Percentiles rank a stretch among this genome's conserved stretches.
Evolutionary conservation across 1,139 yeast genomes (phyloP).

Genomic region (Blastobotrys illinoisensis): DNA sequence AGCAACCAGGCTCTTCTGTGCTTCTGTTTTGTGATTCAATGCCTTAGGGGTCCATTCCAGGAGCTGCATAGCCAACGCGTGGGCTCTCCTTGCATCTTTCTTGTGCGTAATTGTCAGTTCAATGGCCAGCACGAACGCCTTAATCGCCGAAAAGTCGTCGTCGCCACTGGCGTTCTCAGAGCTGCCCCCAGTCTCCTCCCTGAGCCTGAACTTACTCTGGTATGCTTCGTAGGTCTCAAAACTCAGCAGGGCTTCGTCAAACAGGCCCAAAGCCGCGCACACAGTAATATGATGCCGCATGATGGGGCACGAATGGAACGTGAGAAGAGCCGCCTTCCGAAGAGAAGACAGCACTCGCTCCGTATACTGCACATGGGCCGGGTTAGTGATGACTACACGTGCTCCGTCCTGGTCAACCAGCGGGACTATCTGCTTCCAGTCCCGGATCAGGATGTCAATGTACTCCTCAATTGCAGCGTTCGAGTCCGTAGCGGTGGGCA

Average conservation of each 20-base stretch:
- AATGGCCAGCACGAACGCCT: constrained; percentile 23
- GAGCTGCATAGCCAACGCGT: constrained; percentile 24
- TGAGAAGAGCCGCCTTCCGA: constrained; percentile 37
- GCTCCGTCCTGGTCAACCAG: constrained; percentile 13
- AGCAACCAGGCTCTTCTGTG: constrained; percentile 11
- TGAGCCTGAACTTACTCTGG: constrained; percentile 35
- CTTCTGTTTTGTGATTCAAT: constrained; percentile 5
- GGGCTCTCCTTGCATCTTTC: constrained; percentile 20
- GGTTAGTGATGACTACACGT: constrained; percentile 19
- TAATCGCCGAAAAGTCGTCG: constrained; percentile 26
- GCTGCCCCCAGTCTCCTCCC: constrained; percentile 24
- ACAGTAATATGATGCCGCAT: constrained; percentile 37
- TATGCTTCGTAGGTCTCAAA: constrained; percentile 41
- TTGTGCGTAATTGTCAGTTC: constrained; percentile 19
- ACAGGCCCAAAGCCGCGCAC: constrained; percentile 28
- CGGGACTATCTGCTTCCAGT: constrained; percentile 18
- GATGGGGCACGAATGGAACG: constrained; percentile 45
- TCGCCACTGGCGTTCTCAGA: constrained; percentile 22
- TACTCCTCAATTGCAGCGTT: constrained; percentile 33
- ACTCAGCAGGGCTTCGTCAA: constrained; percentile 37
- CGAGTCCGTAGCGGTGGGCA: constrained; percentile 42
- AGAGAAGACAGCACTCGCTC: constrained; percentile 25
- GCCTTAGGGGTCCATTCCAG: constrained; percentile 20
- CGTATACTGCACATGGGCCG: constrained; percentile 18
- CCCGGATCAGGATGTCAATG: constrained; percentile 32